Evolutionary conservation across 768 basidiomycete genomes (phyloP).

Genomic region (Lanmaoa rubissima): DNA sequence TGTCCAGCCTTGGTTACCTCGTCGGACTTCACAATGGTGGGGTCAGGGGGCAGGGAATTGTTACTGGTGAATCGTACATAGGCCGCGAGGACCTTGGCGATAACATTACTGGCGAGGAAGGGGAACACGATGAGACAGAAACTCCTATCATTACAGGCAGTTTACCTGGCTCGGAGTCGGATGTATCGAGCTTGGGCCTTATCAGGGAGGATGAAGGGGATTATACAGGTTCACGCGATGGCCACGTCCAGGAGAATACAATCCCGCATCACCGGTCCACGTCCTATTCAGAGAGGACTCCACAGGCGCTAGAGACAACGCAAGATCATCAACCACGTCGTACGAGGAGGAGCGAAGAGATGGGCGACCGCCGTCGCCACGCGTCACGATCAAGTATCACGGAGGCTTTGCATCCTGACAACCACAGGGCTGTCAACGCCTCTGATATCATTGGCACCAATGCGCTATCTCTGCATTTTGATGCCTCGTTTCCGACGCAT

Average conservation of each 20-base stretch:
- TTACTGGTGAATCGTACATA: constrained; percentile 16
- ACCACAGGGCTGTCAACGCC: constrained; percentile 15
- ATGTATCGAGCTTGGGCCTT: constrained; percentile 29
- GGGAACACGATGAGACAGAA: constrained; percentile 16
- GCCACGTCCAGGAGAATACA: constrained; percentile 4
- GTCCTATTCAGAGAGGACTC: constrained; percentile 20
- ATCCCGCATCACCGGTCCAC: constrained; percentile 16
- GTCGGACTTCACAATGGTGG: constrained; percentile 33
- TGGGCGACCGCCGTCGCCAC: constrained; percentile 19
- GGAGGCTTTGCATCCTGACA: constrained; percentile 20
- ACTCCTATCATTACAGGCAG: constrained; percentile 22
- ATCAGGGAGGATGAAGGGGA: constrained; percentile 33
- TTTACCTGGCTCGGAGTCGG: constrained; percentile 19
- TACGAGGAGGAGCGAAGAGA: constrained; percentile 25
- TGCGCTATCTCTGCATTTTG: constrained; percentile 36
- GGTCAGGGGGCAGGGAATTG: constrained; percentile 24
- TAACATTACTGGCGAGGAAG: constrained; percentile 15
- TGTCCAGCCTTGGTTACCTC: constrained; percentile 30
- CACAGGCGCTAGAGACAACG: constrained; percentile 6
- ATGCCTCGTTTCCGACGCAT: constrained; percentile 33
- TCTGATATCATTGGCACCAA: constrained; percentile 30
- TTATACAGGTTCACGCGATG: constrained; percentile 12
- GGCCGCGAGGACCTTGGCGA: constrained; percentile 17
- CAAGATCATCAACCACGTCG: constrained; percentile 22
- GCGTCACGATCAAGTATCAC: constrained; percentile 19